A percentile compares a stretch with the other conserved stretches of the same genome.
These are phyloP conservation scores for Micractinium sp. DNA, from an alignment of 139 green algal species.

Conservation along the genomic window DNA sequence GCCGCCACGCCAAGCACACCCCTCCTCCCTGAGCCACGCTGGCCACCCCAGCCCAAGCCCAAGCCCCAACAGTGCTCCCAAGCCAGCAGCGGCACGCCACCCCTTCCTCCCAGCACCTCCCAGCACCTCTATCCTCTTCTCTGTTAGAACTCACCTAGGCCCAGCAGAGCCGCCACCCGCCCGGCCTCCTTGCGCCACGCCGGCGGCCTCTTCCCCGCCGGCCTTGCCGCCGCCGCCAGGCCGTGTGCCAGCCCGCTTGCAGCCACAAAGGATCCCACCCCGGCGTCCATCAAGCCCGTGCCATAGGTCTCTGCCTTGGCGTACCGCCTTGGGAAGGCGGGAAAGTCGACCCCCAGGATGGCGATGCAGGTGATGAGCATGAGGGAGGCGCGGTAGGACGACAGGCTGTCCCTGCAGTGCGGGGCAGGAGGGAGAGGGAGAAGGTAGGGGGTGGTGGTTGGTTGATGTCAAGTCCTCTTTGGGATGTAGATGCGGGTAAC, in stretches of 20 bases:
- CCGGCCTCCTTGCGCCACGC: background rate
- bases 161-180: slow-evolving; percentile 3
- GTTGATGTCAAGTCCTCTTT: too few relatives aligned
- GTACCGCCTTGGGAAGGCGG: slow-evolving; percentile 77
- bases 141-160: background rate
- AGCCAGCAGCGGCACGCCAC: background rate
- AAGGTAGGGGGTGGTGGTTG: background rate
- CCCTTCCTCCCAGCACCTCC: background rate
- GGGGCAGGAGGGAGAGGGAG: background rate
- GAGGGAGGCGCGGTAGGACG: slow-evolving; percentile 68
- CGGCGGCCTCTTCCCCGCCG: background rate
- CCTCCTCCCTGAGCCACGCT: too few relatives aligned
- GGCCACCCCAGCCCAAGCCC: too few relatives aligned
- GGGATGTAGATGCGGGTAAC: too few relatives aligned
- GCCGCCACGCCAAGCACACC: too few relatives aligned
- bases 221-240: slow-evolving; percentile 1
- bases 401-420: slow-evolving; percentile 54
- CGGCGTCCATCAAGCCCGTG: slow-evolving; percentile 89
- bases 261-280: slow-evolving; percentile 85
- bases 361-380: slow-evolving; percentile 80
- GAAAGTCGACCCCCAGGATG: slow-evolving; percentile 95
- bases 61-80: background rate
- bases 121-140: background rate
- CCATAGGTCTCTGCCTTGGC: slow-evolving; percentile 84
- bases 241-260: slow-evolving; percentile 53